phyloP scores from a whole-genome alignment of 2,329 filamentous ascomycete genomes.

The Aureobasidium vineae region DNA sequence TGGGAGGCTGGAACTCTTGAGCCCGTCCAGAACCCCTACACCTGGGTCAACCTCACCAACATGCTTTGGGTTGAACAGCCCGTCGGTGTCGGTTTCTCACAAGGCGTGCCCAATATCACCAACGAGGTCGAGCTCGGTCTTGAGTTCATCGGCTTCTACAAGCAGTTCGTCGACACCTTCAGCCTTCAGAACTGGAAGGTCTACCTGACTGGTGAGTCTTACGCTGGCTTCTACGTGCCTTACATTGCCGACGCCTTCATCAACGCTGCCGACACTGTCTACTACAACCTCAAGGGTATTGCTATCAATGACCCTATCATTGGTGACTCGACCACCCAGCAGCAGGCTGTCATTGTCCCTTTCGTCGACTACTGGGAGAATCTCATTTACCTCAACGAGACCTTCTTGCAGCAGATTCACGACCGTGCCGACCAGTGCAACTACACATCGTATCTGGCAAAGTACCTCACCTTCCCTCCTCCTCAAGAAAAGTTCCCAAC shows the following conservation, averaged over 20 bases:
- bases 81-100: slow-evolving; percentile 35
- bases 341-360: slow-evolving; percentile 27
- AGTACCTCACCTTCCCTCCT: slow-evolving; percentile 47
- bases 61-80: slow-evolving; percentile 62
- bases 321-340: slow-evolving; percentile 36
- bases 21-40: slow-evolving; percentile 47
- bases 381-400: slow-evolving; percentile 28
- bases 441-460: slow-evolving; percentile 41
- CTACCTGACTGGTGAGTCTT: slow-evolving; percentile 58
- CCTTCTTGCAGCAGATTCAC: slow-evolving; percentile 26
- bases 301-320: slow-evolving; percentile 44
- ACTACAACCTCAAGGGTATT: slow-evolving; percentile 39
- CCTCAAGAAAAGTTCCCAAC: slow-evolving; percentile 30
- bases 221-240: slow-evolving; percentile 54
- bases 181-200: slow-evolving; percentile 52
- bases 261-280: slow-evolving; percentile 46
- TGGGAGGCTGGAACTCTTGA: slow-evolving; percentile 46
- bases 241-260: slow-evolving; percentile 56
- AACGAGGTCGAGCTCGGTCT: slow-evolving; percentile 44
- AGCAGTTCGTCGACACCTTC: slow-evolving; percentile 54
- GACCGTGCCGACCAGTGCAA: slow-evolving; percentile 48
- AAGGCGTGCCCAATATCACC: slow-evolving; percentile 35
- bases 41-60: slow-evolving; percentile 65
- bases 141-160: slow-evolving; percentile 48
- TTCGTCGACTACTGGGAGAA: slow-evolving; percentile 27